Evolutionary conservation across 2,329 filamentous ascomycete species (phyloP).

Genomic region (Graphilbum sp.): DNA sequence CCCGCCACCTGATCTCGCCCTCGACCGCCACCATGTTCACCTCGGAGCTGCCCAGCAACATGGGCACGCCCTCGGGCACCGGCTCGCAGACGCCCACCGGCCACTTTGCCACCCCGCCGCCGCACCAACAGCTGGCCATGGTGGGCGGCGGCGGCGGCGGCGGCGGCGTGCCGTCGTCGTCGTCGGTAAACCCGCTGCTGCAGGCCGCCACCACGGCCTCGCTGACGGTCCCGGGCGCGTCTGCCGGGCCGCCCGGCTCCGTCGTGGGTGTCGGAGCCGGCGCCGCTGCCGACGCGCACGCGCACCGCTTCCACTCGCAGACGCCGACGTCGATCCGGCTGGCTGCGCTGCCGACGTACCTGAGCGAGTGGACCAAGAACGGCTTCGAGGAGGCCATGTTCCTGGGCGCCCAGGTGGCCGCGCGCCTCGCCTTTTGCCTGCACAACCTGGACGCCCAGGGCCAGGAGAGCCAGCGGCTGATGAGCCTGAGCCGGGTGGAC

Average conservation of each 20-base stretch:
- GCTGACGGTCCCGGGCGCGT: conserved; percentile 7
- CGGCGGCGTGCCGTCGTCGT: no score
- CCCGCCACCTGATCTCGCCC: conserved; percentile 80
- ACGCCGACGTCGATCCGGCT: conserved; percentile 76
- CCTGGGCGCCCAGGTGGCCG: conserved; percentile 73
- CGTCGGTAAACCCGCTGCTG: conserved; percentile 68
- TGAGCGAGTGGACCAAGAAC: conserved; percentile 78
- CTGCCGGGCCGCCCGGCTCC: conserved; percentile 19
- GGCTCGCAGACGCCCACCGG: conserved; percentile 78
- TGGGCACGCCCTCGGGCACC: conserved; percentile 80
- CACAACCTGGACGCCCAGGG: conserved; percentile 38
- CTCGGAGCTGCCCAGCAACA: conserved; percentile 84
- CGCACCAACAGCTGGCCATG: conserved; percentile 33
- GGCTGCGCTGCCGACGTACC: conserved; percentile 64
- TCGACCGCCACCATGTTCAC: conserved; percentile 93
- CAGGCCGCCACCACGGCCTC: conserved; percentile 36
- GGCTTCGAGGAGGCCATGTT: conserved; percentile 70
- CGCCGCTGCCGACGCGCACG: conserved; percentile 15
- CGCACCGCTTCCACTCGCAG: conserved; percentile 43
- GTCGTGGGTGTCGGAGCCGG: conserved; percentile 24
- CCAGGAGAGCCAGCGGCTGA: conserved; percentile 34
- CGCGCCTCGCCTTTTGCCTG: conserved; percentile 41
- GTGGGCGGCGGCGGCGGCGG: conserved; percentile 5
- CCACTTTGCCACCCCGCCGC: conserved; percentile 35
- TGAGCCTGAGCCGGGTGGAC: conserved; percentile 41